Evolutionary conservation across 2,329 filamentous ascomycete genomes (phyloP).

Genomic region (Ophiocordyceps sinensis): DNA sequence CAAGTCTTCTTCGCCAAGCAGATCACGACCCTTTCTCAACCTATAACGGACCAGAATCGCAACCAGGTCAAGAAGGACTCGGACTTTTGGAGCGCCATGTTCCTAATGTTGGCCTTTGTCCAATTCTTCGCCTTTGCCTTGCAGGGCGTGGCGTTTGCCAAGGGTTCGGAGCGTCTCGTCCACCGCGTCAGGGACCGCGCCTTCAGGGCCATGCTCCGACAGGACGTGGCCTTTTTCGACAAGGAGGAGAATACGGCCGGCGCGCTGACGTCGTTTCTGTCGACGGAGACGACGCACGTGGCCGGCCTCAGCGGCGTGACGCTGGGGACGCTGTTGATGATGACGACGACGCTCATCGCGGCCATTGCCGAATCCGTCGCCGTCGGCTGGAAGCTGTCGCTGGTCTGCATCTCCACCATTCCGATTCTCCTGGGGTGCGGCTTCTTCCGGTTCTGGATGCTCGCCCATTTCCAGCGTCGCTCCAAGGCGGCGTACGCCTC

Average conservation of each 20-base stretch:
- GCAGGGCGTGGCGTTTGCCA: constrained; percentile 65
- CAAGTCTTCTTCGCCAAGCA: constrained; percentile 82
- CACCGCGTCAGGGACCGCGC: constrained; percentile 69
- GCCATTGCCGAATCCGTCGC: constrained; percentile 56
- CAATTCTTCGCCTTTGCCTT: constrained; percentile 53
- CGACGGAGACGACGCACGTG: constrained; percentile 78
- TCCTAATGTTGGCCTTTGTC: constrained; percentile 65
- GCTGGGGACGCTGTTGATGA: constrained; percentile 72
- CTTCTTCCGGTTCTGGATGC: constrained; percentile 78
- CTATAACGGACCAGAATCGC: constrained; percentile 33
- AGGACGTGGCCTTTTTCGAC: constrained; percentile 90
- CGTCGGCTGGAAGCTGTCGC: constrained; percentile 75
- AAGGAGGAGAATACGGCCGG: constrained; percentile 78
- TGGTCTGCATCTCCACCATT: constrained; percentile 68
- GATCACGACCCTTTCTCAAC: constrained; percentile 52
- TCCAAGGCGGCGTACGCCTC: constrained; percentile 67
- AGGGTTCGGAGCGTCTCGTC: constrained; percentile 74
- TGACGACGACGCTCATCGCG: constrained; percentile 63
- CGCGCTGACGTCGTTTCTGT: constrained; percentile 75
- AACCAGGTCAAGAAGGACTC: constrained; percentile 50
- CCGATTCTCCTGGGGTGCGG: constrained; percentile 66
- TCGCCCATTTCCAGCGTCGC: constrained; percentile 63
- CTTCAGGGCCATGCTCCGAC: constrained; percentile 77
- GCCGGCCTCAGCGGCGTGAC: constrained; percentile 79
- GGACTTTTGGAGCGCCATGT: constrained; percentile 84